Evolutionary conservation across 2,329 filamentous ascomycete species (phyloP), one percentile per base, ranked within the genome.

Genomic region (Paecilomyces dactylethromorphus): DNA sequence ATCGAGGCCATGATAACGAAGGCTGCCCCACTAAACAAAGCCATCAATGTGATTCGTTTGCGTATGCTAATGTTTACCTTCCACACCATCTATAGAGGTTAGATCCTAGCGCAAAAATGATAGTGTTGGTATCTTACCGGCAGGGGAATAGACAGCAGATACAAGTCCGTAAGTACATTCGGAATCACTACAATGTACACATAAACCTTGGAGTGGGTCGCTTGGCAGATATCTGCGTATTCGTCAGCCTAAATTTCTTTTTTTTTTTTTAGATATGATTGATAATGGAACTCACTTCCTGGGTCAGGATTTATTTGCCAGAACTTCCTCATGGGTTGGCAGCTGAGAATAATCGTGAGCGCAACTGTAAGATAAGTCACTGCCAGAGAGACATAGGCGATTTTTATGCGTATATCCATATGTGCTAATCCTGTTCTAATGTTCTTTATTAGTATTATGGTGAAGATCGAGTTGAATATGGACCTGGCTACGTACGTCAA

Each of bases 221-320:
- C 72, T 56, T 79, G 78, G 61, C 81, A 82, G 35, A 67, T 54
- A 64, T 77, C 79, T 79, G 62, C 55, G 21, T 54, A 53, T 11
- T n/a, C 6, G 56, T 57, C 12, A 57, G 45, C 32, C 21, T 52
- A 35, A 3, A 3, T 15, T 21, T 4, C 2, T 51, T 5, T 15
- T 15, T 21, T 4, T 1, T 51, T 5, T 15, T 15, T 54, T 18
- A 58, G 31, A 53, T n/a, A 55, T n/a, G 32, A 21, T 22, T 33
- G 7, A 3, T 2, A 12, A 11, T 10, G 8, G 3, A 12, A 74
- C 80, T 70, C 64, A 83, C 81, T 77, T 21, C 83, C 82, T 0
- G 83, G 83, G 33, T 86, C 73, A 0, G 84, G 84, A 54, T 77
- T 73, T 51, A 86, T 83, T 65, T 86, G 82, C 82, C 83, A 86